A percentile compares a stretch with the other conserved stretches of the same genome.
Conservation (phyloP, 1,284 basidiomycete species). For the Puccinia triticina region DNA sequence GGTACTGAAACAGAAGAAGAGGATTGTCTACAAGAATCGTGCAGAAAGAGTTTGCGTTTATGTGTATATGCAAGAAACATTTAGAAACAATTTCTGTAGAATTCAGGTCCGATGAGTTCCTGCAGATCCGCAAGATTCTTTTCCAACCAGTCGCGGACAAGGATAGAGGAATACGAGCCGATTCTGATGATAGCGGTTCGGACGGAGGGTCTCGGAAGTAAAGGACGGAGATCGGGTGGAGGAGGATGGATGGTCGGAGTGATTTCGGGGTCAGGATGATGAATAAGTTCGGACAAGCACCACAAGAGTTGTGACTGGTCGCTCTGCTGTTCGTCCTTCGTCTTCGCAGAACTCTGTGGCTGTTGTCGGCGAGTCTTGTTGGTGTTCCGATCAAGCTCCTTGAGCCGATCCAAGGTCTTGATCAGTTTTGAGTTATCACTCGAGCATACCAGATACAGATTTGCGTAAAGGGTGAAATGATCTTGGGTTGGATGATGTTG, state of each 20-base stretch:
- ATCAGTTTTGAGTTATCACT: not conserved
- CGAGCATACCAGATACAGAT: conserved; percentile 32
- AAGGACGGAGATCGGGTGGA: no score
- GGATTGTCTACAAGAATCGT: no score
- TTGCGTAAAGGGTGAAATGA: conserved; percentile 26
- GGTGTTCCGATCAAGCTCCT: not conserved
- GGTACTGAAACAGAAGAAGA: no score
- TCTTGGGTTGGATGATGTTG: conserved; percentile 1
- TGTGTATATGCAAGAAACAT: no score
- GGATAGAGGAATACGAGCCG: conserved; percentile 4
- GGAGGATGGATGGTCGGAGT: not conserved
- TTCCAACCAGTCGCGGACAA: conserved; percentile 26
- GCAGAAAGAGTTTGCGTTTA: no score
- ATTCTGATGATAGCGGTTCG: conserved; percentile 26
- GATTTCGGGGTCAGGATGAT: conserved; percentile 6
- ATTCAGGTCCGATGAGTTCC: conserved; percentile 41
- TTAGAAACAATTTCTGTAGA: conserved; percentile 39
- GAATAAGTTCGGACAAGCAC: conserved; percentile 28
- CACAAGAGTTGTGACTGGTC: conserved; percentile 19
- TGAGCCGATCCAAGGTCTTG: conserved; percentile 25
- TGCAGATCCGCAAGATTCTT: conserved; percentile 21
- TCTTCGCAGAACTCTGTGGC: not conserved
- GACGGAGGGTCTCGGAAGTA: not conserved
- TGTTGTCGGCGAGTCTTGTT: conserved; percentile 16
- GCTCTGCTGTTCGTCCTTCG: not conserved